Percentiles rank a stretch among this genome's conserved stretches.
These are phyloP conservation scores for Chytriomyces hyalinus DNA, from an alignment of 192 early-diverging fungal species.

Conservation along the genomic window DNA sequence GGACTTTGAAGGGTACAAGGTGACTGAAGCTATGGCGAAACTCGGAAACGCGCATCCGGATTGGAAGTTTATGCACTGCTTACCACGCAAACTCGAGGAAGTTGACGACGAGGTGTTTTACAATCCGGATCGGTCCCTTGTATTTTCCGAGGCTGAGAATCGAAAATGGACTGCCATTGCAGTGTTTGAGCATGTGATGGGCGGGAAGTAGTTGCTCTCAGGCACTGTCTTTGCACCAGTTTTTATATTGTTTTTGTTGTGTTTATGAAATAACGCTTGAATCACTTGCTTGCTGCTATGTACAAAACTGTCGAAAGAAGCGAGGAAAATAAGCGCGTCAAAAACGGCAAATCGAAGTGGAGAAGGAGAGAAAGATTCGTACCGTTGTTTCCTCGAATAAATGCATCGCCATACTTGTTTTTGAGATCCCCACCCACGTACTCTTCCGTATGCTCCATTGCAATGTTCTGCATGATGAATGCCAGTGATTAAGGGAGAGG, in stretches of 20 bases:
- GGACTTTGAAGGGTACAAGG: slow-evolving; percentile 84
- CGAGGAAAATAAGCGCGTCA: too few relatives aligned
- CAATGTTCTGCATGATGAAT: slow-evolving; percentile 76
- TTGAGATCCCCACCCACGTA: slow-evolving; percentile 92
- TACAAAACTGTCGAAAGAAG: too few relatives aligned
- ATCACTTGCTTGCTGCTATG: too few relatives aligned
- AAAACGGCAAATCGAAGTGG: too few relatives aligned
- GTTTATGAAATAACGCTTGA: too few relatives aligned
- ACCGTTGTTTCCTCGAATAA: slow-evolving; percentile 98
- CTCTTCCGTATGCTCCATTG: slow-evolving; percentile 93
- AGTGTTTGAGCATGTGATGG: slow-evolving; percentile 57
- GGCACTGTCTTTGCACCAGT: neutral
- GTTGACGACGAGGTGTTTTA: slow-evolving; percentile 96
- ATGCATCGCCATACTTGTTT: slow-evolving; percentile 93
- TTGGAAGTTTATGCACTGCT: slow-evolving; percentile 99
- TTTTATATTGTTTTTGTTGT: neutral
- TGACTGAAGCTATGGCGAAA: slow-evolving; percentile 84
- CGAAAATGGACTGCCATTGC: slow-evolving; percentile 98
- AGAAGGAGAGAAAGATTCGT: slow-evolving; percentile 3
- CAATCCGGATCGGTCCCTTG: slow-evolving; percentile 86
- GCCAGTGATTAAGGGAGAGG: neutral
- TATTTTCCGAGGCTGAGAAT: slow-evolving; percentile 98
- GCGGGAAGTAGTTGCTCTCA: neutral
- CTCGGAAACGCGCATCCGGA: slow-evolving; percentile 77
- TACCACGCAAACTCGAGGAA: slow-evolving; percentile 95